Conservation (phyloP, 1,284 basidiomycete species). For the Cryptococcus amylolentus region DNA sequence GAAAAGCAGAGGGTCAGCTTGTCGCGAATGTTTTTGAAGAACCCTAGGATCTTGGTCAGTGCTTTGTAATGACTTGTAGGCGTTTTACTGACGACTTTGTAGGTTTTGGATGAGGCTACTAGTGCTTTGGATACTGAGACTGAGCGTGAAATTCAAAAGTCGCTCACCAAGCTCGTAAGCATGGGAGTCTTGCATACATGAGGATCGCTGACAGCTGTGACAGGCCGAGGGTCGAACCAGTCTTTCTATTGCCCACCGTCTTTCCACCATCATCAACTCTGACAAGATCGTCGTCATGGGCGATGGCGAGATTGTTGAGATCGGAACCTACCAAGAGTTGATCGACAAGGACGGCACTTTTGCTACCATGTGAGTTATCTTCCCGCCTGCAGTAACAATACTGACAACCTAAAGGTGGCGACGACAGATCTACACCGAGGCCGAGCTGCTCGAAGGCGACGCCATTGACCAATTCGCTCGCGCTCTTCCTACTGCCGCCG, state of each 20-base stretch:
- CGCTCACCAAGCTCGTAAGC: conserved; percentile 74
- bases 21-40: conserved; percentile 86
- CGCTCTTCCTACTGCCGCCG: conserved; percentile 8
- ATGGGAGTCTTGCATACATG: conserved; percentile 56
- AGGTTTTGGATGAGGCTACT: conserved; percentile 97
- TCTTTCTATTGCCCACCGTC: conserved; percentile 84
- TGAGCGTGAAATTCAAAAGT: conserved; percentile 55
- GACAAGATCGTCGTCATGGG: conserved; percentile 87
- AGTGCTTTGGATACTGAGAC: conserved; percentile 92
- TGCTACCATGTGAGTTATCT: conserved; percentile 34
- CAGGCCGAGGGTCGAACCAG: conserved; percentile 64
- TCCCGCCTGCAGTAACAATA: background rate
- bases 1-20: conserved; percentile 95
- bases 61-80: background rate
- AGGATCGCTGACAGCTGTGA: conserved; percentile 50
- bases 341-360: conserved; percentile 56
- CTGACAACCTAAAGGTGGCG: conserved; percentile 31
- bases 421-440: conserved; percentile 46
- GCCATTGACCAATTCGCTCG: conserved; percentile 17
- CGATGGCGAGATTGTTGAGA: conserved; percentile 77
- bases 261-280: conserved; percentile 44
- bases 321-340: conserved; percentile 81
- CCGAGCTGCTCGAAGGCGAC: conserved; percentile 34
- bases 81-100: background rate
- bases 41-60: conserved; percentile 72